Base-by-base conservation (phyloP, 2,329 filamentous ascomycete genomes). In the Penicillium decumbens region DNA sequence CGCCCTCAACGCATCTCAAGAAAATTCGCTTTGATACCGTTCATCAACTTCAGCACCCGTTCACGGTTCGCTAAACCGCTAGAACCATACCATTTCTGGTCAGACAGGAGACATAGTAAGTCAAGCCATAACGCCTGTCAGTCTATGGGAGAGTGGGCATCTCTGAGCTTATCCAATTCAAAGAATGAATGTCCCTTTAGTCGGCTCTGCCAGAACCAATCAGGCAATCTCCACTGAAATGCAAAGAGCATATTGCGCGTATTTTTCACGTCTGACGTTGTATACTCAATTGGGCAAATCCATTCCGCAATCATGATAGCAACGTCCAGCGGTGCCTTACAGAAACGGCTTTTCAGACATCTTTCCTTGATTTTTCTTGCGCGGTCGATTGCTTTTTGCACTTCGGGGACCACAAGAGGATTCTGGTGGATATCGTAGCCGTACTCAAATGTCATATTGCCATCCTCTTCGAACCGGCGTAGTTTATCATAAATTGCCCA, bases 11-110 rank as follows among this genome's bases (percentile, higher is more conserved):
- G 2, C 27, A 28, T 28, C 4, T 10, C 27, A 28, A 28, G 8
- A 3, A 29, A 29, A 29, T 29, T 12, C 27, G 27, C 9, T 76
- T 80, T 29, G 13, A 41, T 30, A 43, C 29, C 32, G 44, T n/a
- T 12, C 10, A 47, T 38, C 15, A 39, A 38, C 28, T 18, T 35
- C 23, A 46, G 35, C 24, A 50, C 29, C 13, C 43, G 37, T 15
- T 47, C 35, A 23, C 47, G 23, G 24, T 37, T 41, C 12, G 23
- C 27, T 29, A 40, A 33, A 23, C 25, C 43, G 4, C 12, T 27
- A 20, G 18, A 37, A 25, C 4, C 6, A 29, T 28, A 47, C 43
- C 37, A 35, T 18, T 5, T 38, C 24, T 13, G 12, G 43, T 52
- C 45, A 10, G 39, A 29, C 18, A 40, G 28, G 30, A 53, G 47